Evolutionary conservation across 768 basidiomycete genomes (phyloP), one percentile per base, ranked within the genome.

Genomic region (Tephrocybe sp.): DNA sequence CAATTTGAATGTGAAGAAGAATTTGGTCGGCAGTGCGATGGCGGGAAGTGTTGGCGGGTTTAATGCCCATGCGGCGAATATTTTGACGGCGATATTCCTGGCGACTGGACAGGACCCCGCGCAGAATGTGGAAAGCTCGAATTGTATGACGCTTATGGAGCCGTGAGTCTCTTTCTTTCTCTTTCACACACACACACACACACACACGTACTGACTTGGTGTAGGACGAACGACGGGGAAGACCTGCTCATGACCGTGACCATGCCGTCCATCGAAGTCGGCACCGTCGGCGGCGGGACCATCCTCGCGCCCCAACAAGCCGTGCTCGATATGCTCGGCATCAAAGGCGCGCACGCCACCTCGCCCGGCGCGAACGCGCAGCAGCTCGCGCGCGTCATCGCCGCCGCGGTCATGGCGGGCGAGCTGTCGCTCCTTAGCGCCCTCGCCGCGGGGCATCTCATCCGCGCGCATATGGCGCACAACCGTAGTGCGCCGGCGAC

Each of bases 221-320:
- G n/a, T 59, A 95, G 92, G 53, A 87, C 81, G 17, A 97, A 98
- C 69, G 79, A 87, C 56, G 93, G 90, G 45, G 76, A 91, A 59
- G 97, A 98, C 65, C 78, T 98, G 2, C 80, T 98, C 48, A 84
- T 98, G 74, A 94, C 95, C 0, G 77, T 95, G 46, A 85, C 93
- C 7, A 98, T 99, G 97, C 97, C 96, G n/a, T 97, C 88, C 25
- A 93, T 99, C 66, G 97, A 99, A 72, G 96, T 98, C 23, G 97
- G 97, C 34, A 98, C 97, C 36, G 86, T 99, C 47, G 97, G 96
- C 32, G 97, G 97, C 33, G 97, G 97, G 28, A 98, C 96, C 1
- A 81, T 96, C 30, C 86, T 99, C 43, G 82, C 77, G 6, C 96
- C 97, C 0, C 97, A 99, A 67, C 80, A 84, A 40, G 83, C 90